These are phyloP conservation scores for Boletus coccyginus DNA, from an alignment of 768 basidiomycete species.

Conservation along the genomic window DNA sequence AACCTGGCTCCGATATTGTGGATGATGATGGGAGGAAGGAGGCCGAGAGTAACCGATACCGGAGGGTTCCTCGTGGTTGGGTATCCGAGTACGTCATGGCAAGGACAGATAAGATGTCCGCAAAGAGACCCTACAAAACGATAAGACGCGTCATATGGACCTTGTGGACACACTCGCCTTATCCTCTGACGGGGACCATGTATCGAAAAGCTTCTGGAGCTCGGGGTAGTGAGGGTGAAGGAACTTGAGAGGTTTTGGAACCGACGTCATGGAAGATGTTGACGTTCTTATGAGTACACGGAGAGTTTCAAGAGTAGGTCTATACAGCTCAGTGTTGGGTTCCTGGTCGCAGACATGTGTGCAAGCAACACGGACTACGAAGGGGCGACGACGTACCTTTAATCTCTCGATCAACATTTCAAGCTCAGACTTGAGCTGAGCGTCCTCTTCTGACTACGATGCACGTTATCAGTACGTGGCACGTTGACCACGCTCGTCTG, in stretches of 20 bases:
- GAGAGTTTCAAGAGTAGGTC: slow-evolving; percentile 89
- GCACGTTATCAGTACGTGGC: slow-evolving; percentile 3
- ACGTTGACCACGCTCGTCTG: slow-evolving; percentile 11
- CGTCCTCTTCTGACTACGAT: slow-evolving; percentile 88
- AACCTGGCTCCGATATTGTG: slow-evolving; percentile 82
- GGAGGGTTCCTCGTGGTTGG: slow-evolving; percentile 91
- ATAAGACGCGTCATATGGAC: neutral
- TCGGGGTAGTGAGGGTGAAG: slow-evolving; percentile 91
- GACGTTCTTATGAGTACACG: slow-evolving; percentile 93
- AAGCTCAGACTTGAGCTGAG: slow-evolving; percentile 87
- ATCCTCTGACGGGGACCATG: slow-evolving; percentile 75
- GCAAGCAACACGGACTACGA: slow-evolving; percentile 1
- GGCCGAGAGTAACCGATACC: slow-evolving; percentile 84
- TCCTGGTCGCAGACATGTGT: slow-evolving; percentile 56
- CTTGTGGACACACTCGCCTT: slow-evolving; percentile 37
- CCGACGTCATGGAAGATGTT: slow-evolving; percentile 98
- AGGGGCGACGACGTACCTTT: slow-evolving; percentile 53
- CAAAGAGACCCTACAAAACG: slow-evolving; percentile 74
- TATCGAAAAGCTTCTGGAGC: slow-evolving; percentile 78
- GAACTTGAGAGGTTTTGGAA: slow-evolving; percentile 98
- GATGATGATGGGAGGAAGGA: slow-evolving; percentile 63
- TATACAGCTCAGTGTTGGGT: slow-evolving; percentile 78
- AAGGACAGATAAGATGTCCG: slow-evolving; percentile 95
- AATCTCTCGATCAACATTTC: slow-evolving; percentile 96
- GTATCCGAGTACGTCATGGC: slow-evolving; percentile 99